Conservation (phyloP, 1,139 yeast genomes). For the Blastobotrys petasosporus region DNA sequence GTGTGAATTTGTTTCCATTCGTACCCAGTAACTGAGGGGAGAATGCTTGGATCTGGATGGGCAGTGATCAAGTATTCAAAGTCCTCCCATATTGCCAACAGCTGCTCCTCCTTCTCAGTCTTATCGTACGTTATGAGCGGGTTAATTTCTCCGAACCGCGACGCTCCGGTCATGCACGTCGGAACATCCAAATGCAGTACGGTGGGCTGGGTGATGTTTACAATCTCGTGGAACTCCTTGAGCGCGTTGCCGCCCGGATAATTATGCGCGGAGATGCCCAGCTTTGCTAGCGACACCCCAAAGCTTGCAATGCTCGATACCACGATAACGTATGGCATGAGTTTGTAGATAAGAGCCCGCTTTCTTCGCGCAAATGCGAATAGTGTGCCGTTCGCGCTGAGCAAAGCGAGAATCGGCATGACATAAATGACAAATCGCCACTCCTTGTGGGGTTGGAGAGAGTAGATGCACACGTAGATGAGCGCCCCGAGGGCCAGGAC, state of each 20-base stretch:
- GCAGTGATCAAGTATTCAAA: constrained; percentile 60
- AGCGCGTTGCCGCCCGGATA: constrained; percentile 90
- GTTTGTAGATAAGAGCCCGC: constrained; percentile 11
- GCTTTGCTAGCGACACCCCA: constrained; percentile 45
- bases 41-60: constrained; percentile 21
- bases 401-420: constrained; percentile 58
- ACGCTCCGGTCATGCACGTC: constrained; percentile 84
- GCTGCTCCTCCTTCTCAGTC: constrained; percentile 47
- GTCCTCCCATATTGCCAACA: constrained; percentile 44
- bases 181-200: constrained; percentile 69
- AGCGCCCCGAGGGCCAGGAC: constrained; percentile 44
- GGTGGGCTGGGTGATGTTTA: constrained; percentile 23
- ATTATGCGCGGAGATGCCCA: constrained; percentile 62
- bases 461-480: constrained; percentile 54
- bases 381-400: constrained; percentile 8
- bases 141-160: constrained; percentile 59
- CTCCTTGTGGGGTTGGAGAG: constrained; percentile 88
- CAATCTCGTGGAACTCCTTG: constrained; percentile 43
- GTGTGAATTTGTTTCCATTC: constrained; percentile 40
- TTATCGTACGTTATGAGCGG: constrained; percentile 58
- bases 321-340: constrained; percentile 29
- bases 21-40: constrained; percentile 22
- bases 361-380: constrained; percentile 5
- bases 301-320: constrained; percentile 35
- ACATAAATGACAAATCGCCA: constrained; percentile 84